A percentile compares a stretch with the other conserved stretches of the same genome.
phyloP scores from a whole-genome alignment of 805 yeast genomes.

The Schizosaccharomyces cryophilus region DNA sequence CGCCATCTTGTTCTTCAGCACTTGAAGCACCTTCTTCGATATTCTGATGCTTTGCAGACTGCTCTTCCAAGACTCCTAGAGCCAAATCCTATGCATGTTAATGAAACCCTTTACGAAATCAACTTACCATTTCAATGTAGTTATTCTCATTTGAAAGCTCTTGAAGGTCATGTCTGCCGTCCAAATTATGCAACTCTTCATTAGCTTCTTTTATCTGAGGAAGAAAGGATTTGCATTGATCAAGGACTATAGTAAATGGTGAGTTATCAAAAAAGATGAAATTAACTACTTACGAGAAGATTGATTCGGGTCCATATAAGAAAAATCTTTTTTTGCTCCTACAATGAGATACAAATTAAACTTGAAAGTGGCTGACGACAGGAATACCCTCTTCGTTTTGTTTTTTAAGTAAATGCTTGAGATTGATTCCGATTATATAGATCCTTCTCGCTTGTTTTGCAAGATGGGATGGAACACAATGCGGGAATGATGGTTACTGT shows the following conservation, averaged over 20 bases:
- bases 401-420: too few relatives aligned
- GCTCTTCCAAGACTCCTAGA: background rate
- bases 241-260: background rate
- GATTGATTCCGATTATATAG: too few relatives aligned
- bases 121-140: background rate
- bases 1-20: background rate
- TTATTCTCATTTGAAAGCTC: background rate
- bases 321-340: too few relatives aligned
- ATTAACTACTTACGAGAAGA: background rate
- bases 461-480: too few relatives aligned
- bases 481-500: too few relatives aligned
- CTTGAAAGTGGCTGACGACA: too few relatives aligned
- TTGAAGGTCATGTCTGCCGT: background rate
- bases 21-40: background rate
- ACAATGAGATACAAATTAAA: too few relatives aligned
- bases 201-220: background rate
- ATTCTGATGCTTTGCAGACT: background rate
- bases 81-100: background rate
- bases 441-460: too few relatives aligned
- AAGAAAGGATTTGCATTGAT: background rate
- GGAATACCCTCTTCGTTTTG: too few relatives aligned
- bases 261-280: background rate
- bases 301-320: background rate
- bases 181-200: background rate
- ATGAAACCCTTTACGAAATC: too few relatives aligned